Percentiles rank a stretch among this genome's conserved stretches.
Conservation (phyloP, 169 alveolate genomes). For the Cryptosporidium sp. region DNA sequence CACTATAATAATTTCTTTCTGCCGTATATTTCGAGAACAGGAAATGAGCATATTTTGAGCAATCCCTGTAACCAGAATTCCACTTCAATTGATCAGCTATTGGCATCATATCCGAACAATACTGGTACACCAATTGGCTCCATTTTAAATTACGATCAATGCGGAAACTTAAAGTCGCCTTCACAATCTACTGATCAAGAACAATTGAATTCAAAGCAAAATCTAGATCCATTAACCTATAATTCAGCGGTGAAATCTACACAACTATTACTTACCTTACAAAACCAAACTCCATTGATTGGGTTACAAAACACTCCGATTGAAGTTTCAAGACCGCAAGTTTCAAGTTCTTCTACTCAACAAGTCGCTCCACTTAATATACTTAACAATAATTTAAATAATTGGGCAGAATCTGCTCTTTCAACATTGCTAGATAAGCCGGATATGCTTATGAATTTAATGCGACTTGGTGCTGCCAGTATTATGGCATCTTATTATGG, state of each 20-base stretch:
- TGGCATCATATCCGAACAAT: conserved; percentile 20
- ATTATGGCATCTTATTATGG: conserved; percentile 73
- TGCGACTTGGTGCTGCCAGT: conserved; percentile 75
- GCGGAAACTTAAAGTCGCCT: neutral
- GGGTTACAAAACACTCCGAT: conserved; percentile 46
- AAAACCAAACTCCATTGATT: conserved; percentile 36
- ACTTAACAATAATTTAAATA: conserved; percentile 20
- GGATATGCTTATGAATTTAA: conserved; percentile 61
- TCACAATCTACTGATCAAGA: conserved; percentile 24
- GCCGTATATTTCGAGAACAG: conserved; percentile 50
- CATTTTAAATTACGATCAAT: conserved; percentile 21
- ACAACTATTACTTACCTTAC: conserved; percentile 36
- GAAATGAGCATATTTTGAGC: conserved; percentile 19
- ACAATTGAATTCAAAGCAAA: conserved; percentile 25
- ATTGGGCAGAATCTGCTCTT: conserved; percentile 68
- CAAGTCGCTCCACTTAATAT: conserved; percentile 47
- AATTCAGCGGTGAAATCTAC: conserved; percentile 26
- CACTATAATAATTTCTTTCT: conserved; percentile 50
- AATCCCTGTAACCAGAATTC: conserved; percentile 10
- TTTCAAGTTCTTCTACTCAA: conserved; percentile 31
- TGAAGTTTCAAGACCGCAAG: conserved; percentile 17
- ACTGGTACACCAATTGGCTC: conserved; percentile 9
- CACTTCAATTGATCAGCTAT: conserved; percentile 20
- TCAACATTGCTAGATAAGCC: conserved; percentile 66
- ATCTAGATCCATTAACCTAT: neutral